phyloP scores from a whole-genome alignment of 257 asterid genomes.

The Jasminum sambac region DNA sequence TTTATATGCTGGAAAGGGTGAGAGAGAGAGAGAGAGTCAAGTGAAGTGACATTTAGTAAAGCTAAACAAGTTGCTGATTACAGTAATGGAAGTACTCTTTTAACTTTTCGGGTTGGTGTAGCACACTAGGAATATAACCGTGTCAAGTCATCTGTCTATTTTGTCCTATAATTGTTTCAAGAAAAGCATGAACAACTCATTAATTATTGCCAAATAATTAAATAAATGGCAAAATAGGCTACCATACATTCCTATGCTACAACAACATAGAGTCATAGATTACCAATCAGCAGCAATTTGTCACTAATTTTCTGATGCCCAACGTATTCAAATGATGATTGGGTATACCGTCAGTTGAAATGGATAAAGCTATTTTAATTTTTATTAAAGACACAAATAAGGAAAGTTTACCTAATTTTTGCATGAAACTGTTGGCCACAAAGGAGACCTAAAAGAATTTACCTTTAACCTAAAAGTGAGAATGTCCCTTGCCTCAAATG shows the following conservation, averaged over 20 bases:
- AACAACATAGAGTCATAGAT: slow-evolving; percentile 21
- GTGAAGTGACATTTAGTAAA: not conserved
- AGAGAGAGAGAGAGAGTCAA: not conserved
- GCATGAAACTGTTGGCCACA: slow-evolving; percentile 62
- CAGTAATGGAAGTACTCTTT: slow-evolving; percentile 23
- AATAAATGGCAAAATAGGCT: slow-evolving; percentile 22
- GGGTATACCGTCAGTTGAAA: slow-evolving; percentile 29
- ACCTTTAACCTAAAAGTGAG: slow-evolving; percentile 38
- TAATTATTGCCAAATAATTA: slow-evolving; percentile 29
- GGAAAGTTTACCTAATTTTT: slow-evolving; percentile 56
- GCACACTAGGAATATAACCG: slow-evolving; percentile 23
- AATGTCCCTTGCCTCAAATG: slow-evolving; percentile 35
- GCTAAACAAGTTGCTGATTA: not conserved
- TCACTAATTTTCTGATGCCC: slow-evolving; percentile 21
- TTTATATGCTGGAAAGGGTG: not conserved
- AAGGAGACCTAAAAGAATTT: slow-evolving; percentile 65
- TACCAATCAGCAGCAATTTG: slow-evolving; percentile 38
- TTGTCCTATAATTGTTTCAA: not conserved
- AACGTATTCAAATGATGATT: slow-evolving; percentile 30
- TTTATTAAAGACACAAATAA: slow-evolving; percentile 31
- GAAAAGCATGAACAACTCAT: slow-evolving; percentile 28
- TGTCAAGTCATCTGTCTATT: slow-evolving; percentile 9
- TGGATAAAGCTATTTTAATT: slow-evolving; percentile 27
- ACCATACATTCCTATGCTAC: slow-evolving; percentile 27
- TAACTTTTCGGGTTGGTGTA: slow-evolving; percentile 27